Evolutionary conservation across 202 grass and related monocot genomes (phyloP).

Genomic region (Panicum hallii): DNA sequence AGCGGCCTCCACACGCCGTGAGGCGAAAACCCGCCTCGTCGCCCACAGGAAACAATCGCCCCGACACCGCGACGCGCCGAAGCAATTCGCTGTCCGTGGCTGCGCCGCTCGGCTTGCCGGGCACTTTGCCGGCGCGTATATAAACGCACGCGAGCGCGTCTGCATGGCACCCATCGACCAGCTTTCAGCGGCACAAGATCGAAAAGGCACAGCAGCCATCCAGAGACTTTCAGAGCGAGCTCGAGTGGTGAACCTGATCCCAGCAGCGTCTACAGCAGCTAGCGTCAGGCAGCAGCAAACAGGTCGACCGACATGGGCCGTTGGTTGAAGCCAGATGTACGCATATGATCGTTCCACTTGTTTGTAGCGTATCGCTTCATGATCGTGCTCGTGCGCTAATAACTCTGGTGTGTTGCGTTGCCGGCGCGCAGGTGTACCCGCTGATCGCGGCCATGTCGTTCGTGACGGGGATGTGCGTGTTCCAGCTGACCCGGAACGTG

Average conservation of each 20-base stretch:
- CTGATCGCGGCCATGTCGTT: conserved; percentile 81
- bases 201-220: background rate
- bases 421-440: conserved; percentile 60
- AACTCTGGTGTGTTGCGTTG: background rate
- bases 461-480: conserved; percentile 70
- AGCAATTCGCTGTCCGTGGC: conserved; percentile 11
- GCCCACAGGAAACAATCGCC: conserved; percentile 9
- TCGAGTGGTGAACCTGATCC: background rate
- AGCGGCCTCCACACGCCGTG: background rate
- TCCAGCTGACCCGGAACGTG: conserved; percentile 73
- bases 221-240: background rate
- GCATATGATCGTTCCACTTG: background rate
- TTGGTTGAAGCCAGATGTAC: conserved; percentile 87
- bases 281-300: no score
- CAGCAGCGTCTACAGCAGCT: background rate
- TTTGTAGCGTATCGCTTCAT: background rate
- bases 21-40: conserved; percentile 5
- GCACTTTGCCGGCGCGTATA: background rate
- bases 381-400: background rate
- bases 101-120: background rate
- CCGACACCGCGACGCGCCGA: background rate
- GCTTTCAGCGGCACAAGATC: background rate
- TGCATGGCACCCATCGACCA: background rate
- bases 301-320: conserved; percentile 54
- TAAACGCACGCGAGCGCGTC: background rate